These are phyloP conservation scores for Anisodus tanguticus DNA, from an alignment of 257 asterid species.

Conservation along the genomic window DNA sequence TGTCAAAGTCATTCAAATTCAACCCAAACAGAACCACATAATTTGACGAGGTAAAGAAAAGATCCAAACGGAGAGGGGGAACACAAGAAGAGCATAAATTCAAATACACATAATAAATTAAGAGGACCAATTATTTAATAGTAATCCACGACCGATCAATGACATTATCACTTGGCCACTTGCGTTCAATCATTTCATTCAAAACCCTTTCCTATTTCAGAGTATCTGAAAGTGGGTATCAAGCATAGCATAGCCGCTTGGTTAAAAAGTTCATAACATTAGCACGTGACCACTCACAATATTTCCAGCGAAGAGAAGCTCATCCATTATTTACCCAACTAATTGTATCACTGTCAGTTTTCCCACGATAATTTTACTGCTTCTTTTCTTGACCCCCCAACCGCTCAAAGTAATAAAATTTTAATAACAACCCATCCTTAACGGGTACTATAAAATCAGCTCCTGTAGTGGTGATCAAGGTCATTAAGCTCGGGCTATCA, in stretches of 20 bases:
- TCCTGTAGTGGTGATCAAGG: neutral
- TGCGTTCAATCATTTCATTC: slow-evolving; percentile 12
- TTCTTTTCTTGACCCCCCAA: too few species aligned
- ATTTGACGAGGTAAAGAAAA: neutral
- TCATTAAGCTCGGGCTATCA: neutral
- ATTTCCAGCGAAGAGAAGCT: neutral
- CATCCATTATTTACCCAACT: neutral
- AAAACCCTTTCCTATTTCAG: neutral
- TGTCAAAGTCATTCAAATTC: neutral
- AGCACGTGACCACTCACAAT: neutral
- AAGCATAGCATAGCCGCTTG: neutral
- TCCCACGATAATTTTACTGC: too few species aligned
- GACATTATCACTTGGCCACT: neutral
- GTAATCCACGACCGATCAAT: neutral
- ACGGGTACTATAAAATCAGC: neutral
- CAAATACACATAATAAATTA: neutral
- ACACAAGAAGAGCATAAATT: neutral
- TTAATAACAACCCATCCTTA: too few species aligned
- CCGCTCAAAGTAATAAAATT: too few species aligned
- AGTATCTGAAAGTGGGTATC: neutral
- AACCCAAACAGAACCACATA: neutral
- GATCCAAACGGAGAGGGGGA: neutral
- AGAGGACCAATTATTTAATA: neutral
- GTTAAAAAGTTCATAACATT: neutral
- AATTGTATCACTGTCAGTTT: neutral